Evolutionary conservation across 1,284 basidiomycete species (phyloP), one percentile per base, ranked within the genome.

Genomic region (Takashimella koratensis): DNA sequence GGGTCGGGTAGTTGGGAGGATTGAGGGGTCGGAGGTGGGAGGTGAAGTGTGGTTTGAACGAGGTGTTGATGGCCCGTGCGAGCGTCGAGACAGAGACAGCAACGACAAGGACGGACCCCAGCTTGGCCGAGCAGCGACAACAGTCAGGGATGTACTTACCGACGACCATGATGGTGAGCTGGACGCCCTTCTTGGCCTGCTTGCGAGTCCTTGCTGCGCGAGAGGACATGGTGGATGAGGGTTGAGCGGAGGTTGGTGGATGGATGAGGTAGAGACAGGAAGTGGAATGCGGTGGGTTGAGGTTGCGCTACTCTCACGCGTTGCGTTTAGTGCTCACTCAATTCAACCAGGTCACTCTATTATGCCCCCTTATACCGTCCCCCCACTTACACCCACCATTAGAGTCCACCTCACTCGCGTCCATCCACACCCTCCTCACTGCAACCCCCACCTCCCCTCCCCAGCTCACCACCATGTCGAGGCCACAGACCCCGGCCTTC

Each of bases 101-200:
- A n/a, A n/a, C n/a, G n/a, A n/a, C n/a, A n/a, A n/a, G n/a, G n/a
- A n/a, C n/a, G n/a, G n/a, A n/a, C n/a, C n/a, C n/a, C n/a, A n/a
- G n/a, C n/a, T n/a, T n/a, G n/a, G n/a, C n/a, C n/a, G n/a, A n/a
- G n/a, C n/a, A n/a, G n/a, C n/a, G n/a, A n/a, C n/a, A n/a, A n/a
- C n/a, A n/a, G n/a, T n/a, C n/a, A n/a, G n/a, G n/a, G n/a, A 36
- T 8, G 25, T 19, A 73, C 76, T 69, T 58, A 93, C 90, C 90
- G 69, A 94, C 90, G 51, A 94, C 90, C 90, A 92, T 93, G 65
- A 93, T 76, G 65, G 91, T 95, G 80, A 95, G 90, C 80, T 94
- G 92, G 52, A 95, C 88, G 77, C 91, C 91, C 84, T 95, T 95
- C 81, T 95, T 96, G 77, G 89, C 90, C 78, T 93, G 93, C 81